Conservation (phyloP, 2,329 filamentous ascomycete genomes). For the Fusarium lyarnte region DNA sequence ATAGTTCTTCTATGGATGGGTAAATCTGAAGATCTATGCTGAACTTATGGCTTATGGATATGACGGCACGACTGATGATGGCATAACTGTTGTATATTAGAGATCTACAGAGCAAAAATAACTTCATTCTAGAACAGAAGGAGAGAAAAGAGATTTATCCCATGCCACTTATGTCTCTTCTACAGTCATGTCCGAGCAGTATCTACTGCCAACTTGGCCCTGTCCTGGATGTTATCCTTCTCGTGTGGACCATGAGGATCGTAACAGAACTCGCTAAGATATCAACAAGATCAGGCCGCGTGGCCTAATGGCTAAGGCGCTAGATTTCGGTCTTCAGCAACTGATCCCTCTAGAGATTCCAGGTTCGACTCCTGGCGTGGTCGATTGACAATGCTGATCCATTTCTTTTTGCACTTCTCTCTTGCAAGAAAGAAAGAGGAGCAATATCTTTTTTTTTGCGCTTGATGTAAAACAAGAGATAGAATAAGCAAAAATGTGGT, state of each 20-base stretch:
- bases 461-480: not conserved
- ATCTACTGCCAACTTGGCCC: not conserved
- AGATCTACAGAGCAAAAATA: no score
- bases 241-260: not conserved
- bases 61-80: not conserved
- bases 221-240: not conserved
- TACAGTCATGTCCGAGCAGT: not conserved
- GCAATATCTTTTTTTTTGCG: not conserved
- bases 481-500: conserved; percentile 4
- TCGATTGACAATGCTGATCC: not conserved
- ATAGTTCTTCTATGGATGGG: not conserved
- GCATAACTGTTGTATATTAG: not conserved
- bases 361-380: conserved; percentile 21
- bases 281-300: conserved; percentile 3
- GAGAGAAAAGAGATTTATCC: not conserved
- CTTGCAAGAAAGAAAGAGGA: accelerated
- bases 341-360: conserved; percentile 12
- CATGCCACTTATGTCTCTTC: not conserved
- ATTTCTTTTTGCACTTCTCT: not conserved
- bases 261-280: accelerated
- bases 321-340: not conserved
- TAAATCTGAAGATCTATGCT: not conserved
- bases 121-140: accelerated
- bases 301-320: not conserved
- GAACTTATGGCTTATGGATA: not conserved